These are phyloP conservation scores for Clitocybe nebularis DNA, from an alignment of 1,284 basidiomycete species.

Conservation along the genomic window DNA sequence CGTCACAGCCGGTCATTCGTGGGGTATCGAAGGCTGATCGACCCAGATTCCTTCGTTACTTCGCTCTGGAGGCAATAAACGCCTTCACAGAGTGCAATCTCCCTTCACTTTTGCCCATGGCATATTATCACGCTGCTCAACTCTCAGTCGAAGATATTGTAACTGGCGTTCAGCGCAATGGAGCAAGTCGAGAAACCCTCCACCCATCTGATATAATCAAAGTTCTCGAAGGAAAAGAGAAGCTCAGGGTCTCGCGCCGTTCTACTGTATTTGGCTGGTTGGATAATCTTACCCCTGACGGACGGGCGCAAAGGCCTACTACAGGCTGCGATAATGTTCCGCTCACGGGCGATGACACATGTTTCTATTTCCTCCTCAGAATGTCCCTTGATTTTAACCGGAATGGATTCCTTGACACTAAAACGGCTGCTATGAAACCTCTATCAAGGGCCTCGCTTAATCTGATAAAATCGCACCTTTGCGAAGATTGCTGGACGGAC, in stretches of 20 bases:
- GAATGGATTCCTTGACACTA: conserved; percentile 14
- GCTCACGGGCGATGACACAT: conserved; percentile 7
- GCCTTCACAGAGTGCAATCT: conserved; percentile 15
- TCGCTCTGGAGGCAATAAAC: conserved; percentile 19
- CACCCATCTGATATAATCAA: conserved; percentile 6
- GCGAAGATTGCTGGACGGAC: conserved; percentile 10
- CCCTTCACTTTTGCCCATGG: conserved; percentile 17
- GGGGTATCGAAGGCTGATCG: conserved; percentile 14
- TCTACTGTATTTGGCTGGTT: conserved; percentile 14
- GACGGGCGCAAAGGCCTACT: conserved; percentile 7
- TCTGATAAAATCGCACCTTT: conserved; percentile 11
- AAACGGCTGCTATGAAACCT: conserved; percentile 10
- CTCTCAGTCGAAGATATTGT: conserved; percentile 18
- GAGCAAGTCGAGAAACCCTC: conserved; percentile 10
- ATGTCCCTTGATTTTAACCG: conserved; percentile 9
- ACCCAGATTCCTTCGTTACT: conserved; percentile 12
- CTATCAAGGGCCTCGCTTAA: conserved; percentile 1
- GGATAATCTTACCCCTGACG: conserved; percentile 8
- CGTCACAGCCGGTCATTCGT: conserved; percentile 12
- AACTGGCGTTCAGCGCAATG: conserved; percentile 13
- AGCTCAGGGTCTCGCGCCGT: conserved; percentile 16
- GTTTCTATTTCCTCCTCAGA: conserved; percentile 10
- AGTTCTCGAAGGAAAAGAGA: conserved; percentile 16
- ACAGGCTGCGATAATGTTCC: conserved; percentile 4
- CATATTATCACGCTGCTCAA: conserved; percentile 22